These are phyloP conservation scores for Penicillium subrubescens DNA, from an alignment of 495 filamentous ascomycete species.

Conservation along the genomic window DNA sequence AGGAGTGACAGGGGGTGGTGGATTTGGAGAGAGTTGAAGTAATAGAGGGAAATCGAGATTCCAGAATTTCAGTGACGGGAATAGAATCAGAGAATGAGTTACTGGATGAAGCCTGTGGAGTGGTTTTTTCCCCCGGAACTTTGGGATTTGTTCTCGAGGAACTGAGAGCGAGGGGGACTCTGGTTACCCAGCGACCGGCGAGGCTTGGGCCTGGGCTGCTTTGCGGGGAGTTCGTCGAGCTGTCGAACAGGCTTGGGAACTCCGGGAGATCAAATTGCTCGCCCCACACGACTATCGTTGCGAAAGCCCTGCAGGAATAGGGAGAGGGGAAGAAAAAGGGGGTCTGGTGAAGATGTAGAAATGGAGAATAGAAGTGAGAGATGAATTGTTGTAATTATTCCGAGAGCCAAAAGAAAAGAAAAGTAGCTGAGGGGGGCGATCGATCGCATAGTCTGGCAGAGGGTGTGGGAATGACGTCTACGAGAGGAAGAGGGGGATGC, in stretches of 20 bases:
- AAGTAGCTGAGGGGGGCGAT: neutral
- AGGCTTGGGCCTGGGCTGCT: slow-evolving; percentile 7
- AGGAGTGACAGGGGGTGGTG: slow-evolving; percentile 1
- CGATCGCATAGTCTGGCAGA: slow-evolving; percentile 3
- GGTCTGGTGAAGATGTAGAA: neutral
- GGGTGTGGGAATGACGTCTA: slow-evolving; percentile 27
- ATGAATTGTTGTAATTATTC: neutral
- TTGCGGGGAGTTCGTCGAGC: slow-evolving; percentile 24
- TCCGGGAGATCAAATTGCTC: slow-evolving; percentile 12
- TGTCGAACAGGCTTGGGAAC: slow-evolving; percentile 14
- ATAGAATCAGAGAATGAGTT: neutral
- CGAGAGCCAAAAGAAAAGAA: neutral
- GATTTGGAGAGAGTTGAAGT: neutral
- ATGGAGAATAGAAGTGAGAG: neutral
- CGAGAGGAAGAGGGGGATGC: slow-evolving; percentile 12
- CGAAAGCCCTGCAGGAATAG: neutral
- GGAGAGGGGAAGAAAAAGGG: neutral
- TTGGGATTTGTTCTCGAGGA: neutral
- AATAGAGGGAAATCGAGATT: neutral
- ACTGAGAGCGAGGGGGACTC: neutral
- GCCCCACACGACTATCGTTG: slow-evolving; percentile 21
- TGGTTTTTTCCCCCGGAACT: neutral
- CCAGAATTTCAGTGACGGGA: neutral
- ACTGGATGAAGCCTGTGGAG: neutral
- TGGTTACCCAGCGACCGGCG: slow-evolving; percentile 35